Evolutionary conservation across 1,139 yeast species (phyloP), one percentile per base, ranked within the genome.

Genomic region (Magnusiomyces suaveolens): DNA sequence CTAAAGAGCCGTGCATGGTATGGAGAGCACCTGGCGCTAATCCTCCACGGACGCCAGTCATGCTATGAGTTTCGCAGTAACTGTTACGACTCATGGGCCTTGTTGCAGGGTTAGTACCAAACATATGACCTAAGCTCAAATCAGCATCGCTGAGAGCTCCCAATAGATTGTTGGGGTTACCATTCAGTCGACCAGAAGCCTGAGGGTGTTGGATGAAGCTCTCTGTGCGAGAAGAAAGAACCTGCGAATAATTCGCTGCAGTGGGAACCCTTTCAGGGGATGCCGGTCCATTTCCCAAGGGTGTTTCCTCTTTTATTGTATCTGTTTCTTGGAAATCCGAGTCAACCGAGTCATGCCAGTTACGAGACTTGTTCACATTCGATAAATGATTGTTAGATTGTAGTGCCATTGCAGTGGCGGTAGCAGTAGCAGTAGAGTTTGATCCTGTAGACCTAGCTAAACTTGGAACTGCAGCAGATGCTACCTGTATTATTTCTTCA

Each of bases 211-310:
- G 54, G 14, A 52, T 23, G 26, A 52, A 51, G 24, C 53, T 52
- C 6, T 52, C 51, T 6, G 57, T 49, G 32, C 57, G 44, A 2
- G 53, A 52, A 54, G 51, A 10, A n/a, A 12, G 6, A 38, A n/a
- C n/a, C 4, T 10, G 6, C 18, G 43, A 16, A 10, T 18, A 10
- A 4, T 18, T 8, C 10, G 43, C n/a, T 4, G 43, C 4, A 14
- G 18, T 18, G 8, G 4, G 20, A 10, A 16, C 4, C n/a, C 43
- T 38, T 52, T 64, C 66, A 3, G 67, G 67, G 1, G 67, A 64
- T 24, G 51, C 23, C 4, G 54, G 49, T 3, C 20, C 4, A 16
- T 8, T 16, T 16, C 43, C 43, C 10, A 38, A n/a, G 6, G 20
- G 20, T 16, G 6, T 6, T 38, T 38, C 43, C 4, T 38, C 43